phyloP scores from a whole-genome alignment of 148 eudicot species.

The Rhododendron williamsianum region DNA sequence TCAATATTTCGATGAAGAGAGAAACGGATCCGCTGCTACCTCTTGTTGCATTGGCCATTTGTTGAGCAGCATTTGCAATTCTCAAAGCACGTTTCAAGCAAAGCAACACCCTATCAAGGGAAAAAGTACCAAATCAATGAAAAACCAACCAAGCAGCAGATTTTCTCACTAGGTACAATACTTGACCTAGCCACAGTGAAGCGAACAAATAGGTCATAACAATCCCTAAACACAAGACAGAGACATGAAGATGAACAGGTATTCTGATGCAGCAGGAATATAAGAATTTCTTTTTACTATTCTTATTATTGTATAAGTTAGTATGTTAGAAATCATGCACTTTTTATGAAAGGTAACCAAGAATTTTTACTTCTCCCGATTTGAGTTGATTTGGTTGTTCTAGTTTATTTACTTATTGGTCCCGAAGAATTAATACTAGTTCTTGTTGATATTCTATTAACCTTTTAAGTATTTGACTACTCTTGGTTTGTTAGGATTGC shows the following conservation, averaged over 20 bases:
- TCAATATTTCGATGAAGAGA: conserved; percentile 87
- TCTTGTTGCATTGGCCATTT: conserved; percentile 86
- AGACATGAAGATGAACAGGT: conserved; percentile 4
- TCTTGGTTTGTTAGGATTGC: neutral
- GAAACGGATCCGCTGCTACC: conserved; percentile 83
- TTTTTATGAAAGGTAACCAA: neutral
- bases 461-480: neutral
- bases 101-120: conserved; percentile 66
- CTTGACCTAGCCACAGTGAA: neutral
- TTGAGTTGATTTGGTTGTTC: neutral
- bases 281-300: neutral
- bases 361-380: neutral
- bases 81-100: conserved; percentile 94
- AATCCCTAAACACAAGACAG: neutral
- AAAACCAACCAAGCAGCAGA: conserved; percentile 5
- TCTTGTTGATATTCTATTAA: neutral
- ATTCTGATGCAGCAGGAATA: neutral
- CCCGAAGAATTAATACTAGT: neutral
- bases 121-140: conserved; percentile 3
- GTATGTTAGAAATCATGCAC: neutral
- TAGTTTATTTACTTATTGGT: neutral
- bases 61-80: conserved; percentile 96
- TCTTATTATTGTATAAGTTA: neutral
- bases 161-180: neutral
- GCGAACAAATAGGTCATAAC: neutral